Percentiles rank a stretch among this genome's conserved stretches.
Evolutionary conservation across 441 rosid genomes (phyloP).

Genomic region (Rhodomyrtus psidioides): DNA sequence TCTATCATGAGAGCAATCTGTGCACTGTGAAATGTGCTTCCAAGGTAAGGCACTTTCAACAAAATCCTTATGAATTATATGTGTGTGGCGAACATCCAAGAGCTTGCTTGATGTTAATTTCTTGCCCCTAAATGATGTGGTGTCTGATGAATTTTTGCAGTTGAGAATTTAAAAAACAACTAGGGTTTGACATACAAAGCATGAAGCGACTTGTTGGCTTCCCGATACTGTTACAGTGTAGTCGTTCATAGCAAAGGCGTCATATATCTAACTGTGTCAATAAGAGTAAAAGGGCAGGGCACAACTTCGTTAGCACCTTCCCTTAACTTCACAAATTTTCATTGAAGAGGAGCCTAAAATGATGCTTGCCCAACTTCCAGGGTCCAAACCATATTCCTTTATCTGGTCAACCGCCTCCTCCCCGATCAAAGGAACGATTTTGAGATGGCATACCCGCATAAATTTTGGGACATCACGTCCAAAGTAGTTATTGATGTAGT

Average conservation of each 20-base stretch:
- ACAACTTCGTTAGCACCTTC: not conserved
- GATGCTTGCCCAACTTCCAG: not conserved
- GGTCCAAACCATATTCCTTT: not conserved
- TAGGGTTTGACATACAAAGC: not conserved
- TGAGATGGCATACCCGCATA: not conserved
- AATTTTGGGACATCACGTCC: not conserved
- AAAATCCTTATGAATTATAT: not conserved
- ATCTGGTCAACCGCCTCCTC: not conserved
- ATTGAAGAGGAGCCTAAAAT: not conserved
- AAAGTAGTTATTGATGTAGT: not conserved
- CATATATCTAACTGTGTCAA: not conserved
- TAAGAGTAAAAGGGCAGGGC: not conserved
- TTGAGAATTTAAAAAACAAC: not conserved
- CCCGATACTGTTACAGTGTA: not conserved
- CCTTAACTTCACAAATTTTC: not conserved
- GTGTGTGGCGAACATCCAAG: not conserved
- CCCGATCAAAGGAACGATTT: not conserved
- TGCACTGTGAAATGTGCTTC: not conserved
- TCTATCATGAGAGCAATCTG: fast-evolving
- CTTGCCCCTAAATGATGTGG: not conserved
- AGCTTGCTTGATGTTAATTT: not conserved
- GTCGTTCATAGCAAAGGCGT: not conserved
- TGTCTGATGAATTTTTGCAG: not conserved
- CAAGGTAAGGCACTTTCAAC: not conserved
- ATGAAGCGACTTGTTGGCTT: not conserved